These are phyloP conservation scores for Lentinula boryana DNA, from an alignment of 768 basidiomycete species.

Conservation along the genomic window DNA sequence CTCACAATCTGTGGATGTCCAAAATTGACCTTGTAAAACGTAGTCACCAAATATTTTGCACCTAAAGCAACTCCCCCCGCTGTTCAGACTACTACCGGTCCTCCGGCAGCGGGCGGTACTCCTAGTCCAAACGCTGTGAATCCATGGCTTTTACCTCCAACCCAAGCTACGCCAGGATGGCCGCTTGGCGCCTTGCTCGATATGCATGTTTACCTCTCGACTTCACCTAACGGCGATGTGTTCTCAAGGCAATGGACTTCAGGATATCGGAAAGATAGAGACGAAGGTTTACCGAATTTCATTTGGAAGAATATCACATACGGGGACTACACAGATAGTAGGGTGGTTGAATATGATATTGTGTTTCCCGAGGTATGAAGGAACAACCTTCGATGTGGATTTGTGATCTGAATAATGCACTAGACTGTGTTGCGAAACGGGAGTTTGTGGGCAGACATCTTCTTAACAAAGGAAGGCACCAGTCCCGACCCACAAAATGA, in stretches of 20 bases:
- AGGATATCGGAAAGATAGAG: conserved; percentile 39
- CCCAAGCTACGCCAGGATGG: conserved; percentile 54
- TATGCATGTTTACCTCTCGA: conserved; percentile 72
- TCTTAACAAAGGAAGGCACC: conserved; percentile 59
- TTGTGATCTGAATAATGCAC: neutral
- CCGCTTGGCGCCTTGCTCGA: conserved; percentile 51
- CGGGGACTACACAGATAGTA: conserved; percentile 62
- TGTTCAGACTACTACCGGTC: conserved; percentile 16
- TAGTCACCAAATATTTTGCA: conserved; percentile 24
- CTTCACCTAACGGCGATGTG: conserved; percentile 53
- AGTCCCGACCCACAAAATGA: conserved; percentile 57
- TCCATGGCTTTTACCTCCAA: conserved; percentile 48
- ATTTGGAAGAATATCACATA: conserved; percentile 76
- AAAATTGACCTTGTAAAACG: neutral
- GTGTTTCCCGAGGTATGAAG: conserved; percentile 57
- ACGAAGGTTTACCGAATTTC: conserved; percentile 55
- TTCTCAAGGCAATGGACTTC: conserved; percentile 52
- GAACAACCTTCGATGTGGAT: neutral
- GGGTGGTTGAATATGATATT: conserved; percentile 42
- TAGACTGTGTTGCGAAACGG: conserved; percentile 76
- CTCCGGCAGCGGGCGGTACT: conserved; percentile 7
- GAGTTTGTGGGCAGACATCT: conserved; percentile 80
- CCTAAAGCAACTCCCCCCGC: conserved; percentile 24
- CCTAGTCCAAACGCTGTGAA: conserved; percentile 21
- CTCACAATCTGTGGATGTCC: neutral